phyloP scores from a whole-genome alignment of 2,329 filamentous ascomycete species.

The Nemania sp. region DNA sequence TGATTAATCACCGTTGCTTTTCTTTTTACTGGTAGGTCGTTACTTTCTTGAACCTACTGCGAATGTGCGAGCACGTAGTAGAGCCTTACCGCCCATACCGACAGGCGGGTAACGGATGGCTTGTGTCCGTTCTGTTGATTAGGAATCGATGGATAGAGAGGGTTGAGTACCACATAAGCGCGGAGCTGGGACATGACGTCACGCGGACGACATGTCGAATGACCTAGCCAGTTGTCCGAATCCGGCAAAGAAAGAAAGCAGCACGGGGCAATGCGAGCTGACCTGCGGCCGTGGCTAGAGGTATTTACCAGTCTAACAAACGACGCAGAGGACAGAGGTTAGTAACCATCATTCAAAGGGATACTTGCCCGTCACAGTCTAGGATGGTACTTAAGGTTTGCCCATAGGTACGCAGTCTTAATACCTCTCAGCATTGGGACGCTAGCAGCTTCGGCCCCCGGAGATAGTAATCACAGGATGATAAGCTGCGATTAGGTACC shows the following conservation, averaged over 20 bases:
- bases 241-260: slow-evolving; percentile 3
- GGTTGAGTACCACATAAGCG: too few relatives aligned
- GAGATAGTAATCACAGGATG: neutral
- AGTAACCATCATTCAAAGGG: neutral
- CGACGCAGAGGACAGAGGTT: neutral
- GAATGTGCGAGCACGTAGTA: too few relatives aligned
- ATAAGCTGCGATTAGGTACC: neutral
- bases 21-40: too few relatives aligned
- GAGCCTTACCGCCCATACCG: neutral
- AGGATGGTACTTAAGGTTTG: neutral
- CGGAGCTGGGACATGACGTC: neutral
- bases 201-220: neutral
- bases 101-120: slow-evolving; percentile 4
- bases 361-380: neutral
- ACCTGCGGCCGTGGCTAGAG: neutral
- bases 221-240: neutral
- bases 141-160: too few relatives aligned
- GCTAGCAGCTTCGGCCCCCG: too few relatives aligned
- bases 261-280: slow-evolving; percentile 1
- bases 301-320: neutral
- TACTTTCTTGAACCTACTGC: too few relatives aligned
- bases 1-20: too few relatives aligned
- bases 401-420: neutral
- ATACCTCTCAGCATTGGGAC: too few relatives aligned
- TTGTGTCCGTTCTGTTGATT: neutral